A percentile compares a stretch with the other conserved stretches of the same genome.
Conservation (phyloP, 2,329 filamentous ascomycete species). For the Cladobotryum protrusum region DNA sequence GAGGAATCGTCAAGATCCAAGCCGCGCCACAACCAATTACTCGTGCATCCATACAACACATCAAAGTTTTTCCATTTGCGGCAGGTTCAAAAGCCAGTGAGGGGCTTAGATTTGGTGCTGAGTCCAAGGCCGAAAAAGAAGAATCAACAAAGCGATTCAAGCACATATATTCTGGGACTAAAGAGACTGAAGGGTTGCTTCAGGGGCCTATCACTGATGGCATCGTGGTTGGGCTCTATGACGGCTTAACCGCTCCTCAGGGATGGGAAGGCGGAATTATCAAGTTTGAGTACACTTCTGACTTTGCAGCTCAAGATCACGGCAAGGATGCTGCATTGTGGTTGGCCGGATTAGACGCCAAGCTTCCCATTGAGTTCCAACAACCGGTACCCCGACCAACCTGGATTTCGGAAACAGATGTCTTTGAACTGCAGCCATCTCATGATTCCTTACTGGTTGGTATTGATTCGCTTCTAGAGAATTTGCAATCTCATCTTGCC, state of each 20-base stretch:
- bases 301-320: conserved; percentile 31
- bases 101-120: conserved; percentile 79
- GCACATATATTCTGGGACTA: conserved; percentile 59
- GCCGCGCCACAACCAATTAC: conserved; percentile 68
- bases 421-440: conserved; percentile 50
- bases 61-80: conserved; percentile 80
- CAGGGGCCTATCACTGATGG: conserved; percentile 86
- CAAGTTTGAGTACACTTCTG: conserved; percentile 55
- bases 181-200: conserved; percentile 56
- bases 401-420: conserved; percentile 40
- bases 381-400: conserved; percentile 61
- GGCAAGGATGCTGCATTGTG: conserved; percentile 53
- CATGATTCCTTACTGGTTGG: conserved; percentile 65
- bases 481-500: conserved; percentile 68
- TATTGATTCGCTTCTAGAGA: conserved; percentile 69
- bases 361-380: conserved; percentile 69
- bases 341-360: conserved; percentile 72
- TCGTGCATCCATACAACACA: conserved; percentile 54
- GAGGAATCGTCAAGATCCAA: conserved; percentile 82
- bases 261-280: conserved; percentile 81
- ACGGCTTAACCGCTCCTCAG: conserved; percentile 46
- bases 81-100: conserved; percentile 50
- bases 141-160: conserved; percentile 67
- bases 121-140: conserved; percentile 76
- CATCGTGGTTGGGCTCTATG: conserved; percentile 60